Evolutionary conservation across 345 rosid genomes (phyloP), one percentile per base, ranked within the genome.

Genomic region (Syzygium aqueum): DNA sequence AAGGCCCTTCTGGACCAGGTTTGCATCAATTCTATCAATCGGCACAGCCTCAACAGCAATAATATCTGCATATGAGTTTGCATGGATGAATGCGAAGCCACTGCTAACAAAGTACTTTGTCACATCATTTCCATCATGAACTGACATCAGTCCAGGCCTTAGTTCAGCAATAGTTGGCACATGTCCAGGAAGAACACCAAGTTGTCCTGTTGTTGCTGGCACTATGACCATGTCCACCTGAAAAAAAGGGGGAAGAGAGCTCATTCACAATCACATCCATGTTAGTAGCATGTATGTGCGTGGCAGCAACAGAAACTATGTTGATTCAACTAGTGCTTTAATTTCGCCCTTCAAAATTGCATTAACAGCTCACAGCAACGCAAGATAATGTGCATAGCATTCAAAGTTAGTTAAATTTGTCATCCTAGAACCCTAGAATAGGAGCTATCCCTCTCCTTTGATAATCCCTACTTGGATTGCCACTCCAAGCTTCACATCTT

Each of bases 151-250:
- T 59, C 98, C 99, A 0, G 99, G 99, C 89, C 94, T 96, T 86
- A 97, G 92, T 92, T 97, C 99, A 46, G 97, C 95, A 83, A 97
- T 97, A 87, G 99, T 95, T 13, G 98, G 96, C 33, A 96, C 99
- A 84, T 96, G 99, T 85, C 98, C 99, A 3, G 99, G 99, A 89
- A 97, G 90, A 84, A 97, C 97, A 91, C 99, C 99, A 97, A 96
- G 96, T 88, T 97, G 99, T 65, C 99, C 99, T 9, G 98, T 94
- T 84, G 99, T 94, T 86, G 99, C 97, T 57, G 99, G 99, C 53
- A 96, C 89, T 53, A 95, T 96, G 85, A 97, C 96, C 99, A 97
- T 97, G 92, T 97, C 99, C 90, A 97, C 99, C 99, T 97, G 93
- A 7, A 87, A 46, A 21, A 52, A 73, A 5, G 14, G 25, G 27